phyloP scores from a whole-genome alignment of 2,329 filamentous ascomycete species.

The Sporothrix euskadiensis region DNA sequence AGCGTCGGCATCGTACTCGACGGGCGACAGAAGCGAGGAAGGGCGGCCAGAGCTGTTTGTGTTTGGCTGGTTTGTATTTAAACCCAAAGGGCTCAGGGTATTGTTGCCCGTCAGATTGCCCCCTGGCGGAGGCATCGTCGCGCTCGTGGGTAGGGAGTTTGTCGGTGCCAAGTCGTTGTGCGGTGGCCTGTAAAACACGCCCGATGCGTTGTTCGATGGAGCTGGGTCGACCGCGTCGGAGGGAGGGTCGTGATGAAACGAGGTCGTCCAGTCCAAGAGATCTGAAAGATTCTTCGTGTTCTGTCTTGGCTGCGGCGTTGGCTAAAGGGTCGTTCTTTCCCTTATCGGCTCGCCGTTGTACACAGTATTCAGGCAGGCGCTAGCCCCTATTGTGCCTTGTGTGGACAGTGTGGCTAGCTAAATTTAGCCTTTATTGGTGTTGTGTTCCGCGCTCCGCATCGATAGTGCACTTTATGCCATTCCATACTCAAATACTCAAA shows the following conservation, averaged over 20 bases:
- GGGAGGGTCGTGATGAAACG: neutral
- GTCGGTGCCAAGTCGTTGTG: neutral
- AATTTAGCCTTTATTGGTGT: constrained; percentile 20
- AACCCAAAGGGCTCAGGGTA: neutral
- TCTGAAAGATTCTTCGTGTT: neutral
- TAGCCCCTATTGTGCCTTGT: constrained; percentile 9
- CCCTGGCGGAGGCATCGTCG: constrained; percentile 4
- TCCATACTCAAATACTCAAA: neutral
- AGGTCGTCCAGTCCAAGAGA: no score
- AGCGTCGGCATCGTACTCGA: constrained; percentile 68
- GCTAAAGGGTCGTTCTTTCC: neutral
- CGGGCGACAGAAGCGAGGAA: constrained; percentile 60
- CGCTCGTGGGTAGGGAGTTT: neutral
- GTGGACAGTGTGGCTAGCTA: neutral
- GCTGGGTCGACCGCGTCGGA: neutral
- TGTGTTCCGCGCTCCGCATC: neutral
- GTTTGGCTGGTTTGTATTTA: neutral
- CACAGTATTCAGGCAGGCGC: neutral
- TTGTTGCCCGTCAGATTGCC: constrained; percentile 3
- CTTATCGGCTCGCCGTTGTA: constrained; percentile 3
- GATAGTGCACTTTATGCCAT: neutral
- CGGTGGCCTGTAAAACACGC: neutral
- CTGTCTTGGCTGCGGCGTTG: neutral
- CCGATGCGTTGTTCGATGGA: neutral
- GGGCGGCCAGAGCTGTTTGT: neutral